These are phyloP conservation scores for Alternaria arborescens DNA, from an alignment of 2,329 filamentous ascomycete species.

Conservation along the genomic window DNA sequence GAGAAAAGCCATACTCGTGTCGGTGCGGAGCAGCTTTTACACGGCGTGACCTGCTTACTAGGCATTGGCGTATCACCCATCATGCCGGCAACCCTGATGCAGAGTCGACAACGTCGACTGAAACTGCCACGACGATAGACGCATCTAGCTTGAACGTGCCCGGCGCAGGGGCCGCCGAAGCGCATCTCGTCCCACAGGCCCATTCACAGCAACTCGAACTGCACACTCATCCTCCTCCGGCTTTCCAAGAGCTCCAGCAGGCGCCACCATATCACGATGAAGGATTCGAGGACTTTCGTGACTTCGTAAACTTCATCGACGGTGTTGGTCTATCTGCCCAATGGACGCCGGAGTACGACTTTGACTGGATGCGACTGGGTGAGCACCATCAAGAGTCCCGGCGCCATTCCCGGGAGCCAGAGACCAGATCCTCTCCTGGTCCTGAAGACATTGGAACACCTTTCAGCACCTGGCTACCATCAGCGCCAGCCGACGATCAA, in stretches of 20 bases:
- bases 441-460: slow-evolving; percentile 42
- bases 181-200: slow-evolving; percentile 12
- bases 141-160: slow-evolving; percentile 5
- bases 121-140: slow-evolving; percentile 10
- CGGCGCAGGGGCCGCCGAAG: slow-evolving; percentile 1
- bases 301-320: slow-evolving; percentile 46
- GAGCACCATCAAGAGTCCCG: slow-evolving; percentile 29
- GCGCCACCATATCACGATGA: slow-evolving; percentile 29
- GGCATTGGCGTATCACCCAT: slow-evolving; percentile 43
- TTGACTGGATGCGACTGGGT: slow-evolving; percentile 37
- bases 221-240: slow-evolving; percentile 15
- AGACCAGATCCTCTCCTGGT: slow-evolving; percentile 23
- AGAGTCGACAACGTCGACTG: slow-evolving; percentile 16
- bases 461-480: slow-evolving; percentile 44
- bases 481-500: slow-evolving; percentile 40
- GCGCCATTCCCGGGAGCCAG: slow-evolving; percentile 30
- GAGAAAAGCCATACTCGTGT: slow-evolving; percentile 43
- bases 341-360: slow-evolving; percentile 44
- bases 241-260: slow-evolving; percentile 21
- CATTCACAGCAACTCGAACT: slow-evolving; percentile 22
- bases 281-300: slow-evolving; percentile 42
- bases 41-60: slow-evolving; percentile 41
- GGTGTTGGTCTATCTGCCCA: slow-evolving; percentile 43
- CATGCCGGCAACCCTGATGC: slow-evolving; percentile 22
- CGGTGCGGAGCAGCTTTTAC: slow-evolving; percentile 39